phyloP scores from a whole-genome alignment of 2,329 filamentous ascomycete genomes.

The Nakataea oryzae region DNA sequence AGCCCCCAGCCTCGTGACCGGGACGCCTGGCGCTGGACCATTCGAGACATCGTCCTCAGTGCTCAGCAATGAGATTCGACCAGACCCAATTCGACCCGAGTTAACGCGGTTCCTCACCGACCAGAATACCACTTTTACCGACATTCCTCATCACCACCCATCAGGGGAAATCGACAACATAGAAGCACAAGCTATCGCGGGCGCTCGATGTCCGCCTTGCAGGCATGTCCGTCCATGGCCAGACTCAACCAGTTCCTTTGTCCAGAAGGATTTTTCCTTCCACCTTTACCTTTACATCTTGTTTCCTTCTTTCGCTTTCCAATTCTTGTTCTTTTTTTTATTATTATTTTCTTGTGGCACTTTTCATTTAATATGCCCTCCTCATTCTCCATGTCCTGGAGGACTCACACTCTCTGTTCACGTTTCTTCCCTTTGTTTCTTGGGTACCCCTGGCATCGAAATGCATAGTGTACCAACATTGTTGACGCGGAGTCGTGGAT shows the following conservation, averaged over 20 bases:
- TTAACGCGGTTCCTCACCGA: neutral
- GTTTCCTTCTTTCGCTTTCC: slow-evolving; percentile 2
- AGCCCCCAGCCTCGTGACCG: slow-evolving; percentile 43
- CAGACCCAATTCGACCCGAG: neutral
- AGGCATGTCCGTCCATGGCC: neutral
- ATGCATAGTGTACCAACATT: neutral
- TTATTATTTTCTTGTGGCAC: neutral
- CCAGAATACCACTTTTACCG: neutral
- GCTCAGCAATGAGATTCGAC: neutral
- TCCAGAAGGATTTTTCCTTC: neutral
- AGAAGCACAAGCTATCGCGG: no score
- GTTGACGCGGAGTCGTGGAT: neutral
- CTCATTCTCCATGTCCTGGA: neutral
- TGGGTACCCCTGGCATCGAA: neutral
- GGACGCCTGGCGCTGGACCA: slow-evolving; percentile 69
- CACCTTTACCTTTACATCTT: neutral
- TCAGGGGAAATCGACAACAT: no score
- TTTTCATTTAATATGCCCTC: neutral
- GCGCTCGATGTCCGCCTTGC: no score
- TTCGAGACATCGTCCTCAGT: slow-evolving; percentile 42
- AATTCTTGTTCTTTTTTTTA: no score
- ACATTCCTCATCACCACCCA: no score
- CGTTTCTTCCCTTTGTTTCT: neutral
- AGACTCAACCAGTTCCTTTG: neutral
- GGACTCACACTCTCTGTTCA: neutral